phyloP scores from a whole-genome alignment of 2,329 filamentous ascomycete genomes.

The Botrytis fabae region DNA sequence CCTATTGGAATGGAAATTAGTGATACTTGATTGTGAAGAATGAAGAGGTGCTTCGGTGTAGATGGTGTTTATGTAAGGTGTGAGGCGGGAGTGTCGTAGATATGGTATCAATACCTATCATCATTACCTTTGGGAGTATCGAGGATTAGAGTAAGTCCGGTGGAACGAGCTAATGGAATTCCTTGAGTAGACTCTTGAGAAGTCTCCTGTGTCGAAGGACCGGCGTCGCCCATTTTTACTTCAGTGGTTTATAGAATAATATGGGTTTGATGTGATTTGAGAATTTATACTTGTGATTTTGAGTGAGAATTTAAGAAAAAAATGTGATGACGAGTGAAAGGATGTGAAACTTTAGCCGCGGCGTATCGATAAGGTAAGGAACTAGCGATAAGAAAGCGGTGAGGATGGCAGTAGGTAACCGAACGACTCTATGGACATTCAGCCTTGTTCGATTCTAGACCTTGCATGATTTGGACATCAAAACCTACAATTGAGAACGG shows the following conservation, averaged over 20 bases:
- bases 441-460: conserved; percentile 1
- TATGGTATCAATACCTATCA: background rate
- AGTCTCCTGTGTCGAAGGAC: background rate
- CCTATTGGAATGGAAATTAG: conserved; percentile 42
- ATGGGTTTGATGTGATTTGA: background rate
- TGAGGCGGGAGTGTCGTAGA: background rate
- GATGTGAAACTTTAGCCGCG: conserved; percentile 1
- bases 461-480: background rate
- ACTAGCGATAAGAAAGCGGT: conserved; percentile 26
- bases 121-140: conserved; percentile 53
- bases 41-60: background rate
- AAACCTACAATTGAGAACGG: background rate
- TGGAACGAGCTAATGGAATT: conserved; percentile 44
- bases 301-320: background rate
- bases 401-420: conserved; percentile 7
- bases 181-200: conserved; percentile 20
- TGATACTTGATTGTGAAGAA: background rate
- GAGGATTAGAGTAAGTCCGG: conserved; percentile 46
- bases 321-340: background rate
- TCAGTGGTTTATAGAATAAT: background rate
- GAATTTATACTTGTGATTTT: background rate
- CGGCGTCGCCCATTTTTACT: background rate
- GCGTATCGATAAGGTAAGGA: background rate
- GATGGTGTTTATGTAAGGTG: background rate
- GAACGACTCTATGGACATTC: background rate